Evolutionary conservation across 306 rosid species (phyloP).

Genomic region (Potentilla sterilis): DNA sequence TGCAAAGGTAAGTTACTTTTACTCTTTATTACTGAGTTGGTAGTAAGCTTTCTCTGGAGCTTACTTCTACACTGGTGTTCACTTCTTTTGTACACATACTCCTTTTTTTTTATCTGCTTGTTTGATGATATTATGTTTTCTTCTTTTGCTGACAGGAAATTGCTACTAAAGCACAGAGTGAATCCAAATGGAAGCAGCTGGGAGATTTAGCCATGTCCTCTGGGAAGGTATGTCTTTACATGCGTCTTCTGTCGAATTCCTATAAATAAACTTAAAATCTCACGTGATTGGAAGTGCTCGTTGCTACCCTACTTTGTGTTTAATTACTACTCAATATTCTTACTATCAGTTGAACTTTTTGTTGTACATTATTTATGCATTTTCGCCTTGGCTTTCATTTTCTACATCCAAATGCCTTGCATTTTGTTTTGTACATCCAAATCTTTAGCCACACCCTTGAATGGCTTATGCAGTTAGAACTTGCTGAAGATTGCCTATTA

Average conservation of each 20-base stretch:
- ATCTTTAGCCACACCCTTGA: conserved; percentile 4
- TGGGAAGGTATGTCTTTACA: conserved; percentile 62
- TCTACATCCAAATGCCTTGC: conserved; percentile 7
- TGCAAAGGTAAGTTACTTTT: conserved; percentile 68
- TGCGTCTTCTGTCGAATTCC: conserved; percentile 2
- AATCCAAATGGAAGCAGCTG: conserved; percentile 96
- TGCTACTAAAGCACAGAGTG: conserved; percentile 70
- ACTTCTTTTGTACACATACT: neutral
- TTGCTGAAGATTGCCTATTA: conserved; percentile 93
- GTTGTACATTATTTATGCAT: neutral
- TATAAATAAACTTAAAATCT: neutral
- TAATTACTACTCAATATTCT: neutral
- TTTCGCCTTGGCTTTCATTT: neutral
- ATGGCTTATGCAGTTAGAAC: conserved; percentile 68
- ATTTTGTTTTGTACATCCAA: conserved; percentile 11
- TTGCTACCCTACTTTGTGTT: neutral
- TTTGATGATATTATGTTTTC: conserved; percentile 19
- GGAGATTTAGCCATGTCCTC: conserved; percentile 91
- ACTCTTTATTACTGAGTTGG: neutral
- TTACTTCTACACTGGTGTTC: neutral
- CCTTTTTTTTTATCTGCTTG: neutral
- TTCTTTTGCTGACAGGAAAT: conserved; percentile 54
- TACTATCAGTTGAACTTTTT: neutral
- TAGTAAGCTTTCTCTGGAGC: neutral
- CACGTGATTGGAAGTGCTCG: neutral